A percentile compares a stretch with the other conserved stretches of the same genome.
phyloP scores from a whole-genome alignment of 2,329 filamentous ascomycete genomes.

The Tolypocladium capitatum region DNA sequence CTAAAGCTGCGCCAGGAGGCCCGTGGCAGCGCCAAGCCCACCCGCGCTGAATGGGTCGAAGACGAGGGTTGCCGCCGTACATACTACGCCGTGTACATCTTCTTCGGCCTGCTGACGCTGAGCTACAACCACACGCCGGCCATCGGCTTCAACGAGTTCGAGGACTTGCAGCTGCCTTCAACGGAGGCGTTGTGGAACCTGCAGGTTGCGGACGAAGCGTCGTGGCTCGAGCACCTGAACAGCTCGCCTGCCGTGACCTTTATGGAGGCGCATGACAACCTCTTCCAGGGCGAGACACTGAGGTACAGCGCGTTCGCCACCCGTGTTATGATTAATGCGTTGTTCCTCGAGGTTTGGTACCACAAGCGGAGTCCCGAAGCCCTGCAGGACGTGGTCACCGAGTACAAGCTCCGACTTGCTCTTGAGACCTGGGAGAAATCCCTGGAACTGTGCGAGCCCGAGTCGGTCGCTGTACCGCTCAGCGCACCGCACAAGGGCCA shows the following conservation, averaged over 20 bases:
- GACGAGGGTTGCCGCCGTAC: conserved; percentile 94
- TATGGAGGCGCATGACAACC: conserved; percentile 83
- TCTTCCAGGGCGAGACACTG: conserved; percentile 84
- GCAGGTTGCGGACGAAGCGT: conserved; percentile 59
- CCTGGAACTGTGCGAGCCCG: conserved; percentile 82
- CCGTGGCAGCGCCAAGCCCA: conserved; percentile 62
- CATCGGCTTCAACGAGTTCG: conserved; percentile 97
- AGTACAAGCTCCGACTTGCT: conserved; percentile 92
- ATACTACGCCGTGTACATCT: conserved; percentile 98
- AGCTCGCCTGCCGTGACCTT: conserved; percentile 68
- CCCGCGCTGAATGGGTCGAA: conserved; percentile 83
- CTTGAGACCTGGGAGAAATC: conserved; percentile 99
- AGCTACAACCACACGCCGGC: conserved; percentile 97
- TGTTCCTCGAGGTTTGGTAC: conserved; percentile 98
- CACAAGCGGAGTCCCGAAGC: conserved; percentile 98
- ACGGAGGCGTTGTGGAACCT: conserved; percentile 93
- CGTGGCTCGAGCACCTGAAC: conserved; percentile 71
- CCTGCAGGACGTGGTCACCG: conserved; percentile 90
- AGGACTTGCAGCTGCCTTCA: conserved; percentile 80
- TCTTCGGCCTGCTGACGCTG: conserved; percentile 88
- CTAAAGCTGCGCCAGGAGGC: conserved; percentile 85
- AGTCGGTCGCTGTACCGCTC: conserved; percentile 75
- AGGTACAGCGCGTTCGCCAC: conserved; percentile 95
- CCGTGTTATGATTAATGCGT: conserved; percentile 94
- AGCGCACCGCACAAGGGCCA: conserved; percentile 93